Base-by-base conservation (phyloP, 305 asterid genomes). In the Rubia tinctorum region DNA sequence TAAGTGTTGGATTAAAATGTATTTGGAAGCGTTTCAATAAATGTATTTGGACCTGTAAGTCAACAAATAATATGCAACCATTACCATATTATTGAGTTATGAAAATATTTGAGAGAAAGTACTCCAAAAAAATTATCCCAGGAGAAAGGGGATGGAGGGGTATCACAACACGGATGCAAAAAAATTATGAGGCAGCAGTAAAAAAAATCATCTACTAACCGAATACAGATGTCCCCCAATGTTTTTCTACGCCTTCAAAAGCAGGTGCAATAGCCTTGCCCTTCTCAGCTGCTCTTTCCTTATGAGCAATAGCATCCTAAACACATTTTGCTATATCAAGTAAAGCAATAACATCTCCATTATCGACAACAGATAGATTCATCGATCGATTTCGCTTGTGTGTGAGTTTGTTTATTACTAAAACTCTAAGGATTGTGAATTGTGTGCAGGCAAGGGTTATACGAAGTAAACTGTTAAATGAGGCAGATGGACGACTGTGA, bases 201-300 rank as follows among this genome's bases (percentile, higher is more conserved):
- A 66, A 53, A 37, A 82, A 53, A 45, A 66, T 66, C 71, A 72
- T 70, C 61, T 65, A 83, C 96, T 55, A 78, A 95, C 99, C 99
- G 40, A 96, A 86, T 42, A 80, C 87, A 18, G 96, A 82, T 77
- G 99, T 77, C 8, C 99, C 99, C 99, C 99, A 95, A 74, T 90
- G 96, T 81, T 95, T 95, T 80, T 95, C 99, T 75, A 90, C 99
- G 63, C 99, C 98, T 85, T 95, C 96, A 73, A 95, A 97, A n/a
- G 97, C 96, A 80, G 97, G 96, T 51, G 97, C 97, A 68, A 90
- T 92, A 74, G 99, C 98, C 85, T 95, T 90, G 71, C 99, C 99
- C 85, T 95, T 95, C 86, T 95, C 99, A 68, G 99, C 91, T 47
- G 96, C 97, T 81, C 98, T 88, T 85, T 95, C 99, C 88, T 92